Percentiles rank a stretch among this genome's conserved stretches.
phyloP scores from a whole-genome alignment of 352 stramenopile genomes.

The Paralagenidium karlingii region DNA sequence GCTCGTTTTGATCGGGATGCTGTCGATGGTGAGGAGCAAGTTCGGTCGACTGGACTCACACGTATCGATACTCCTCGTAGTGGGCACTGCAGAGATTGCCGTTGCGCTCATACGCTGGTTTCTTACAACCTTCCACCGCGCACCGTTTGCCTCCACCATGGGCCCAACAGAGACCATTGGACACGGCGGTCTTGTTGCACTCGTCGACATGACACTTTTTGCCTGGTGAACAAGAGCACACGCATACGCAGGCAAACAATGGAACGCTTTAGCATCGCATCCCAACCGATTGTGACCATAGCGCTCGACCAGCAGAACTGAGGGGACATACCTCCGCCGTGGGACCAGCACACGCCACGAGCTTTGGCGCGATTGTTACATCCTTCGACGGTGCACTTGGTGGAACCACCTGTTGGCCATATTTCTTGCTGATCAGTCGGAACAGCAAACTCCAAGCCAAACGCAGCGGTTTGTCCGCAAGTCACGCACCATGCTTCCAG shows the following conservation, averaged over 20 bases:
- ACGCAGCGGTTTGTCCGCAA: too few species aligned
- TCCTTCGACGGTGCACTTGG: slow-evolving; percentile 21
- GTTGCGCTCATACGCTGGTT: slow-evolving; percentile 67
- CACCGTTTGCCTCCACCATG: slow-evolving; percentile 26
- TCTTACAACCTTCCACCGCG: slow-evolving; percentile 35
- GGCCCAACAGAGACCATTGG: slow-evolving; percentile 39
- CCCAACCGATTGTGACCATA: too few species aligned
- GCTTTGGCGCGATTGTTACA: slow-evolving; percentile 24
- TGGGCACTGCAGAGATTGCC: slow-evolving; percentile 10
- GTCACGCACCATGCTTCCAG: slow-evolving; percentile 33
- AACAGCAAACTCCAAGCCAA: too few species aligned
- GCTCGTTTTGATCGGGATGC: too few species aligned
- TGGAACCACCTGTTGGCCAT: too few species aligned
- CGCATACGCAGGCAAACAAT: too few species aligned
- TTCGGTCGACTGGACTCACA: too few species aligned
- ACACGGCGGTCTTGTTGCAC: slow-evolving; percentile 10
- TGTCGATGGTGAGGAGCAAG: too few species aligned
- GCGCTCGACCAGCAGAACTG: too few species aligned
- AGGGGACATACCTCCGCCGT: slow-evolving; percentile 27
- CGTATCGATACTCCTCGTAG: too few species aligned
- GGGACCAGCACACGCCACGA: slow-evolving; percentile 26
- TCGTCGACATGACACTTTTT: slow-evolving; percentile 1
- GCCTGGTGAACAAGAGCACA: slow-evolving; percentile 21
- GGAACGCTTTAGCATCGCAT: too few species aligned
- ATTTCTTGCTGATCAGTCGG: too few species aligned